Evolutionary conservation across 1,139 yeast species (phyloP).

Genomic region (Geotrichum restrictum): DNA sequence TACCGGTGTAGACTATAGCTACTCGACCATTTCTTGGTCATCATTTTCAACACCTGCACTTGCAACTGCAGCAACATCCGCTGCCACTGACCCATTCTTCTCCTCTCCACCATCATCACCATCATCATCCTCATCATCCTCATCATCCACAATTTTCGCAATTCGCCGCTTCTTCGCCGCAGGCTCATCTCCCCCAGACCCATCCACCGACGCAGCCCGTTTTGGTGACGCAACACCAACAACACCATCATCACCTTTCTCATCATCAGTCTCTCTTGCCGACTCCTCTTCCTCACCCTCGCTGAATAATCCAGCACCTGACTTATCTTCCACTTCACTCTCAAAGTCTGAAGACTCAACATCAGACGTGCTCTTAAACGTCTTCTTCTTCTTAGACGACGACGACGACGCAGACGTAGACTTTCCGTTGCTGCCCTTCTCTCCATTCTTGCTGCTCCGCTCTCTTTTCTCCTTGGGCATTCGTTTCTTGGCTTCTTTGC

Average conservation of each 20-base stretch:
- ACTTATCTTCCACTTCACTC: constrained; percentile 16
- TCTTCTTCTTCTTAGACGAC: constrained; percentile 21
- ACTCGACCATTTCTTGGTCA: constrained; percentile 1
- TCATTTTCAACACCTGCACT: too few species aligned
- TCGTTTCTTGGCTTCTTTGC: constrained; percentile 21
- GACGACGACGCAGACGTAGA: too few species aligned
- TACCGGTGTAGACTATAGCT: too few species aligned
- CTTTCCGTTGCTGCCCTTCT: constrained; percentile 11
- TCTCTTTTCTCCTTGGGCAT: constrained; percentile 19
- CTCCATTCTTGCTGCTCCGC: constrained; percentile 20
- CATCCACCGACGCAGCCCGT: background rate
- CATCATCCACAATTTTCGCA: constrained; percentile 3
- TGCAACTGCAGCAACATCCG: too few species aligned
- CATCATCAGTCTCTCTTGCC: constrained; percentile 22
- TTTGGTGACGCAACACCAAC: constrained; percentile 10
- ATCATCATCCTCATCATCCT: constrained; percentile 6
- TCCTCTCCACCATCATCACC: background rate
- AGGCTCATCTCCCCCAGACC: constrained; percentile 5
- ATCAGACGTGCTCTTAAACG: constrained; percentile 28
- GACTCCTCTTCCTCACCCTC: constrained; percentile 22
- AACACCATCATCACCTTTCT: constrained; percentile 4
- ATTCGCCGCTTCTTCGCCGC: constrained; percentile 5
- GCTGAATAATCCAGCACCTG: constrained; percentile 18
- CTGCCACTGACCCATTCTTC: too few species aligned
- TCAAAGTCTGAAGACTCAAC: constrained; percentile 26